Conservation (phyloP, 805 yeast genomes). For the Metschnikowia proteae region DNA sequence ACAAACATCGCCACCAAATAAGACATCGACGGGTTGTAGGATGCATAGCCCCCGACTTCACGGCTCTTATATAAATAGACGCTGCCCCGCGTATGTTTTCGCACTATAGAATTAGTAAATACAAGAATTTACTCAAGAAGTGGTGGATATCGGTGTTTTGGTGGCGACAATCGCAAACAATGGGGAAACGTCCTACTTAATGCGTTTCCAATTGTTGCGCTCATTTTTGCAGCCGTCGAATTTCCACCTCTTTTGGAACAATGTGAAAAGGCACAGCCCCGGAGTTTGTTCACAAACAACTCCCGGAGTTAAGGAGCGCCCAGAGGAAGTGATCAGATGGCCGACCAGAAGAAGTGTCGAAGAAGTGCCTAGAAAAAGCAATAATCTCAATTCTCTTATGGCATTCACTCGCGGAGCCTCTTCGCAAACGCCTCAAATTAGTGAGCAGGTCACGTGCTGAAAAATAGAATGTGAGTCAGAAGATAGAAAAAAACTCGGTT, state of each 20-base stretch:
- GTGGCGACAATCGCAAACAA: too few species aligned
- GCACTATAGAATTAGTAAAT: too few species aligned
- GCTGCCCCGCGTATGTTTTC: neutral
- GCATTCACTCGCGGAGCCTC: neutral
- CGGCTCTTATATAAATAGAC: neutral
- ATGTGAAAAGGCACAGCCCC: too few species aligned
- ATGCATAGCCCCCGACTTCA: neutral
- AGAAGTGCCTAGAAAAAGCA: neutral
- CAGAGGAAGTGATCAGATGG: too few species aligned
- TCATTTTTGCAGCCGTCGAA: neutral
- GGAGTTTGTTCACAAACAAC: too few species aligned
- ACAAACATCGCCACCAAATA: neutral
- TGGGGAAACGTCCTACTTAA: too few species aligned
- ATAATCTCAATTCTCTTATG: neutral
- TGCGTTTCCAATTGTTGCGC: neutral
- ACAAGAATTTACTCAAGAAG: too few species aligned
- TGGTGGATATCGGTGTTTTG: too few species aligned
- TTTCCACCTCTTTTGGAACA: neutral
- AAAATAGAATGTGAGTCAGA: neutral
- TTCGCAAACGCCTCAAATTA: neutral
- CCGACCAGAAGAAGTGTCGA: too few species aligned
- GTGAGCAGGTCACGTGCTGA: conserved; percentile 1
- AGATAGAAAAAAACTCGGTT: neutral
- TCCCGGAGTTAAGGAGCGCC: too few species aligned
- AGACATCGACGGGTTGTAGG: neutral